Evolutionary conservation across 768 basidiomycete genomes (phyloP).

Genomic region (Saitozyma sp.): DNA sequence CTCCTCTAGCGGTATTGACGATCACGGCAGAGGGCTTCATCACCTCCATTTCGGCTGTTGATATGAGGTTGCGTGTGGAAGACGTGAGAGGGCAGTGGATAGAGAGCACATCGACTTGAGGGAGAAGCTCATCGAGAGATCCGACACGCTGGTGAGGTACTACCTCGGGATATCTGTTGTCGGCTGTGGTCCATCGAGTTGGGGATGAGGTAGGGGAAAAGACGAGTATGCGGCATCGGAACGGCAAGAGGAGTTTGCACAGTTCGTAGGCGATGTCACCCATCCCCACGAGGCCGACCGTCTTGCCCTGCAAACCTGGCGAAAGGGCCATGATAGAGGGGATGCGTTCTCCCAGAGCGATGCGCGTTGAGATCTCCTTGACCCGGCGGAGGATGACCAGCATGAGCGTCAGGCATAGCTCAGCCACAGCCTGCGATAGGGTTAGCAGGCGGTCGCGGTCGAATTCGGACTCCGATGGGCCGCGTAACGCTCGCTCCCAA

Average conservation of each 20-base stretch:
- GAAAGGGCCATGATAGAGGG: slow-evolving; percentile 33
- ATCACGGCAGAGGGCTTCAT: slow-evolving; percentile 46
- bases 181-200: slow-evolving; percentile 28
- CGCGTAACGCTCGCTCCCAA: too few relatives aligned
- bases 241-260: slow-evolving; percentile 46
- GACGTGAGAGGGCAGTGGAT: slow-evolving; percentile 52
- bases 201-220: slow-evolving; percentile 46
- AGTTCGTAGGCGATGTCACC: slow-evolving; percentile 48
- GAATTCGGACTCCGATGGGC: background rate
- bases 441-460: slow-evolving; percentile 3
- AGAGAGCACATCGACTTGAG: slow-evolving; percentile 45
- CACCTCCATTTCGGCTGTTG: slow-evolving; percentile 31
- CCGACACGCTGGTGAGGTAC: slow-evolving; percentile 41
- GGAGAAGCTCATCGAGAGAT: slow-evolving; percentile 43
- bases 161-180: slow-evolving; percentile 11
- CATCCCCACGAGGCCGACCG: slow-evolving; percentile 52
- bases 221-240: slow-evolving; percentile 46
- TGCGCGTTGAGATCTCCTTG: slow-evolving; percentile 30
- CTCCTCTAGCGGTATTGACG: slow-evolving; percentile 53
- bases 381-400: slow-evolving; percentile 37
- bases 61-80: slow-evolving; percentile 42
- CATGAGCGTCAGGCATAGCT: slow-evolving; percentile 37
- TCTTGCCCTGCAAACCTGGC: slow-evolving; percentile 46
- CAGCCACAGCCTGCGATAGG: slow-evolving; percentile 28
- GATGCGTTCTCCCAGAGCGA: slow-evolving; percentile 34